Conservation (phyloP, 805 yeast species). For the Cyberlindnera maclurae region DNA sequence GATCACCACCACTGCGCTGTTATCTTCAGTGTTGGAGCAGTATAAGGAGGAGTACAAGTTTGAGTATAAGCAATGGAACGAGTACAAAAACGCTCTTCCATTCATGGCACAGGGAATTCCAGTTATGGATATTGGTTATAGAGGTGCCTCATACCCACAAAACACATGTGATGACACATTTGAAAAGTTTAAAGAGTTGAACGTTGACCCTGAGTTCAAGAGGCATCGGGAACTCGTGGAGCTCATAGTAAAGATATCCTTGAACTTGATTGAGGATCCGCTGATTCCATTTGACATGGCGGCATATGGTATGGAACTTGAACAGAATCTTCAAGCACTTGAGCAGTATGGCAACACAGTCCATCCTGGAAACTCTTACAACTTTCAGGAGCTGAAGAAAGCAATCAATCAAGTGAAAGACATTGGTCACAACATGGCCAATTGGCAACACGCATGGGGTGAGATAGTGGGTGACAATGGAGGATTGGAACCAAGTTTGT, state of each 20-base stretch:
- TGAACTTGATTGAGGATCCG: conserved; percentile 71
- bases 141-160: conserved; percentile 33
- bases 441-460: conserved; percentile 61
- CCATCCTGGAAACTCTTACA: conserved; percentile 20
- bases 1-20: conserved; percentile 32
- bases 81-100: conserved; percentile 61
- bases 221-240: conserved; percentile 51
- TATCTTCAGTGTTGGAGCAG: conserved; percentile 9
- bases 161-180: conserved; percentile 61
- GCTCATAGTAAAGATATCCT: conserved; percentile 41
- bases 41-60: conserved; percentile 50
- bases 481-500: conserved; percentile 66
- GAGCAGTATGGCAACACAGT: conserved; percentile 28
- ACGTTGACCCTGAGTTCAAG: conserved; percentile 48
- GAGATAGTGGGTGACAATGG: conserved; percentile 41
- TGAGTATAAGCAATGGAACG: conserved; percentile 24
- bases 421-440: conserved; percentile 40
- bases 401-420: conserved; percentile 33
- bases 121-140: conserved; percentile 51
- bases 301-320: conserved; percentile 38
- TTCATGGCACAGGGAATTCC: conserved; percentile 64
- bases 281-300: conserved; percentile 61
- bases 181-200: conserved; percentile 38
- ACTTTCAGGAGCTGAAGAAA: conserved; percentile 23
- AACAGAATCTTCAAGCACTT: conserved; percentile 40